These are phyloP conservation scores for Narthecium ossifragum DNA, from an alignment of 106 monocot genomes.

Conservation along the genomic window DNA sequence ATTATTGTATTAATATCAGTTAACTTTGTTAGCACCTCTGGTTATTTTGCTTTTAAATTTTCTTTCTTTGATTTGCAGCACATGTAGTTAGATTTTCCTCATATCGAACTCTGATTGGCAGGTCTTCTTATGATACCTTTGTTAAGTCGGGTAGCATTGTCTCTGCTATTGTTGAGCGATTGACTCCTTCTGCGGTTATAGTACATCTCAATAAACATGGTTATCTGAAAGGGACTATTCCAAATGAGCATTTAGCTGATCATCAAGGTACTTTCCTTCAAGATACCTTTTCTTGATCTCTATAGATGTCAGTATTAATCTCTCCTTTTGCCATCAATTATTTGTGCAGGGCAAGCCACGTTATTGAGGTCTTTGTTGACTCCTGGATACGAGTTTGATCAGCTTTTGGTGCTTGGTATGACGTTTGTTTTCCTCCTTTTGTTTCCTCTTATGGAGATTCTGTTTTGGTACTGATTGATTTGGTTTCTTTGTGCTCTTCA, in stretches of 20 bases:
- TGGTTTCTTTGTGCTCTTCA: no score
- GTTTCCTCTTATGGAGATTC: background rate
- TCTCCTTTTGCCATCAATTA: background rate
- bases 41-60: no score
- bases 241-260: conserved; percentile 83
- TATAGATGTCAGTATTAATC: background rate
- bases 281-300: background rate
- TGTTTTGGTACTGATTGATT: no score
- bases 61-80: no score
- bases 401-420: conserved; percentile 88
- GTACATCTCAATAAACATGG: conserved; percentile 29
- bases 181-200: conserved; percentile 61
- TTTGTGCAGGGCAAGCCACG: conserved; percentile 57
- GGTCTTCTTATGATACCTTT: conserved; percentile 22
- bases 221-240: conserved; percentile 52
- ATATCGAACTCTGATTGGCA: conserved; percentile 19
- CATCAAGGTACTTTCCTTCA: conserved; percentile 40
- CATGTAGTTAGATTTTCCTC: no score
- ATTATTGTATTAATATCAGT: no score
- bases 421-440: background rate
- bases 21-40: no score
- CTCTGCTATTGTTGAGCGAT: conserved; percentile 65
- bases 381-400: conserved; percentile 76
- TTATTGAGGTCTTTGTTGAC: conserved; percentile 59
- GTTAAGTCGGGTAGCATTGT: conserved; percentile 56